Evolutionary conservation across 305 asterid species (phyloP).

Genomic region (Fraxinus floribunda): DNA sequence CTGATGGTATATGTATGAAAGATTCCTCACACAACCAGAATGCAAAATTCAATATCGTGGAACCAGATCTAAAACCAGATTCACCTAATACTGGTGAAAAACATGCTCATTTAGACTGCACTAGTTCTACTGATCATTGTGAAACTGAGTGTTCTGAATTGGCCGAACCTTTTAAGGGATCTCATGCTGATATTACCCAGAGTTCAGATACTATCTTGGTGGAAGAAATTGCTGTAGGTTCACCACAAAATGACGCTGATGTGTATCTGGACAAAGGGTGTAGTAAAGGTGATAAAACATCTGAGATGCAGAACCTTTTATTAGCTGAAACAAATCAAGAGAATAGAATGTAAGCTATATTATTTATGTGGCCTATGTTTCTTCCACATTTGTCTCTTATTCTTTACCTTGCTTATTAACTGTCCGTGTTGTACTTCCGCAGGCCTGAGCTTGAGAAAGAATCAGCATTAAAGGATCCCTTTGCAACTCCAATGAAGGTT

Average conservation of each 20-base stretch:
- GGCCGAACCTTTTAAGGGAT: conserved; percentile 28
- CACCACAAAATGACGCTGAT: conserved; percentile 30
- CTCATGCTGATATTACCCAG: conserved; percentile 33
- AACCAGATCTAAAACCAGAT: conserved; percentile 30
- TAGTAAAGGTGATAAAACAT: conserved; percentile 38
- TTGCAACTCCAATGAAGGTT: conserved; percentile 44
- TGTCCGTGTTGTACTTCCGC: conserved; percentile 15
- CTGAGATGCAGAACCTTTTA: conserved; percentile 25
- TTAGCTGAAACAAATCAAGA: conserved; percentile 38
- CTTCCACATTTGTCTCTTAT: conserved; percentile 12
- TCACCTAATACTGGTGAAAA: conserved; percentile 27
- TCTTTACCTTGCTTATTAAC: background rate
- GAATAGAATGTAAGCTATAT: conserved; percentile 41
- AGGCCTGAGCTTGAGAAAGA: conserved; percentile 48
- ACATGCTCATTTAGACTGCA: conserved; percentile 23
- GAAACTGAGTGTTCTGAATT: conserved; percentile 34
- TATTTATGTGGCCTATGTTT: background rate
- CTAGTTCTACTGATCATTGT: conserved; percentile 30
- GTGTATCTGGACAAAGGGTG: conserved; percentile 28
- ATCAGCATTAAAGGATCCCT: conserved; percentile 33
- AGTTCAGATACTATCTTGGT: conserved; percentile 33
- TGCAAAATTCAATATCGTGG: conserved; percentile 31
- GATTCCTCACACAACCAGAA: conserved; percentile 27
- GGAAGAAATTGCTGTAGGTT: conserved; percentile 34
- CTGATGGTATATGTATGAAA: conserved; percentile 29